phyloP scores from a whole-genome alignment of 768 basidiomycete species.

The Amanita polypyramis region DNA sequence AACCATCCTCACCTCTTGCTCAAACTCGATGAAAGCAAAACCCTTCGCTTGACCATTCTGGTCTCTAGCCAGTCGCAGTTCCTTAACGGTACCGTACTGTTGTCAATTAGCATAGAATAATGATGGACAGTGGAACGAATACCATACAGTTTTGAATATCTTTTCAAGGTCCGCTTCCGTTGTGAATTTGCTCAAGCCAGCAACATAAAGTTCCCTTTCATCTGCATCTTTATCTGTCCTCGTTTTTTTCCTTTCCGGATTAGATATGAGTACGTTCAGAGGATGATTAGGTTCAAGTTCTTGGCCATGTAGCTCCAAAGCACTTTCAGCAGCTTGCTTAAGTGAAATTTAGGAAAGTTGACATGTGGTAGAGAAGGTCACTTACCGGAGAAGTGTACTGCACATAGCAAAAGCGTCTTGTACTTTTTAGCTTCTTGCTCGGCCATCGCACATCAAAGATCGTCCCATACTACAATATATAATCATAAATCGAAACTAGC shows the following conservation, averaged over 20 bases:
- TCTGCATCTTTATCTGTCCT: constrained; percentile 84
- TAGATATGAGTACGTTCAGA: constrained; percentile 77
- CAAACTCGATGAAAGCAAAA: constrained; percentile 90
- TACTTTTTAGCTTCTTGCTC: constrained; percentile 90
- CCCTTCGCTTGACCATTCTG: constrained; percentile 66
- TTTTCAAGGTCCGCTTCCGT: constrained; percentile 69
- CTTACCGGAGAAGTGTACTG: constrained; percentile 81
- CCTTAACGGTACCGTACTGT: constrained; percentile 78
- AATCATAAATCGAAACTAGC: constrained; percentile 3
- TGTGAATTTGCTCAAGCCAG: constrained; percentile 72
- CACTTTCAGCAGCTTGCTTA: constrained; percentile 58
- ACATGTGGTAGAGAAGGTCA: constrained; percentile 4
- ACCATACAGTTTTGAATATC: constrained; percentile 65
- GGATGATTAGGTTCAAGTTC: constrained; percentile 61
- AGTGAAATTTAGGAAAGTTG: background rate
- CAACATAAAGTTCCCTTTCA: constrained; percentile 79
- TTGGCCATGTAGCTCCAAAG: constrained; percentile 70
- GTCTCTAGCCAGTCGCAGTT: constrained; percentile 69
- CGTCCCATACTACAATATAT: constrained; percentile 60
- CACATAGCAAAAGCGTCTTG: constrained; percentile 88
- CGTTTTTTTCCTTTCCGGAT: constrained; percentile 82
- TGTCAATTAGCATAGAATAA: background rate
- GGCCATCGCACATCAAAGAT: constrained; percentile 97
- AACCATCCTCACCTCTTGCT: constrained; percentile 51
- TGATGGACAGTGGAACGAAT: background rate